A percentile compares a stretch with the other conserved stretches of the same genome.
Conservation (phyloP, 306 rosid species). For the Lupinus albus region DNA sequence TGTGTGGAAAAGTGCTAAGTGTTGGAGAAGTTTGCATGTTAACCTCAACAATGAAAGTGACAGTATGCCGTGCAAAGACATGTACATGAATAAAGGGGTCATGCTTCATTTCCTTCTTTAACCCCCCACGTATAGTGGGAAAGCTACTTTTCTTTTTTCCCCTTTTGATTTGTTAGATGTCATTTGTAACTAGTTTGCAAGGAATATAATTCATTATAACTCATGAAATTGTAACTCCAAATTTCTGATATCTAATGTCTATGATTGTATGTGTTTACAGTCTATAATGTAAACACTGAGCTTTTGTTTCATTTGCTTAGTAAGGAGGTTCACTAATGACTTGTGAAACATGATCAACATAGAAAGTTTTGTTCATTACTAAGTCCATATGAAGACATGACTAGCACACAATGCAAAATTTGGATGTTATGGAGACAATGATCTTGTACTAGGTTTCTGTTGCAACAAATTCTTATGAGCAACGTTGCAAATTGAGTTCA, state of each 20-base stretch:
- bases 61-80: constrained; percentile 24
- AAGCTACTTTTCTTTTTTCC: constrained; percentile 4
- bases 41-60: constrained; percentile 5
- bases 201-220: no score
- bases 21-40: neutral
- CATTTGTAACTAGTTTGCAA: neutral
- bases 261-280: no score
- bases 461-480: neutral
- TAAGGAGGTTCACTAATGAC: no score
- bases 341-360: no score
- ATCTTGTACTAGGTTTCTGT: neutral
- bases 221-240: no score
- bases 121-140: constrained; percentile 14
- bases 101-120: constrained; percentile 28
- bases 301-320: no score
- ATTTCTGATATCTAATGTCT: no score
- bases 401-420: no score
- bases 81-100: constrained; percentile 24
- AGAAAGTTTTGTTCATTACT: no score
- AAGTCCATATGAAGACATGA: no score
- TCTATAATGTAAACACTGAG: no score
- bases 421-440: neutral
- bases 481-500: no score
- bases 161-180: constrained; percentile 25
- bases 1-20: neutral